Evolutionary conservation across 2,329 filamentous ascomycete genomes (phyloP).

Genomic region (Coniella lustricola): DNA sequence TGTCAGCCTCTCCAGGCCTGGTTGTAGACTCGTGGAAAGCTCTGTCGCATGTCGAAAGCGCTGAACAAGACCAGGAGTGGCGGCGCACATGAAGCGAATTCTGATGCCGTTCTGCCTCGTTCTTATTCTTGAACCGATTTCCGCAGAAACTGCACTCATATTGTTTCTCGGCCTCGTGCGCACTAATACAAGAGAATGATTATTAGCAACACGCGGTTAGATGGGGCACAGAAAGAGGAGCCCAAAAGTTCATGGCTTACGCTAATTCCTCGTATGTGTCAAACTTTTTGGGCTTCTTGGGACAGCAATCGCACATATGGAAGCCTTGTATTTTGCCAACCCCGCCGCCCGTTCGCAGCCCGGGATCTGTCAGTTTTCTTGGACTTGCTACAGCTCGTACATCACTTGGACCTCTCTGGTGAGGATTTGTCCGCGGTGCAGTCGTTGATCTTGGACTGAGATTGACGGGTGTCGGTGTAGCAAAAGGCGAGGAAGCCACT

Average conservation of each 20-base stretch:
- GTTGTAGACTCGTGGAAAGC: constrained; percentile 79
- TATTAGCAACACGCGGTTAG: too few relatives aligned
- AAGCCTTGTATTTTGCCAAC: constrained; percentile 46
- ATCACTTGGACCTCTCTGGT: constrained; percentile 40
- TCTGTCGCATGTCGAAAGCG: constrained; percentile 67
- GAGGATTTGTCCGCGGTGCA: constrained; percentile 30
- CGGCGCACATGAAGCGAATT: constrained; percentile 88
- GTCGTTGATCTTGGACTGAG: constrained; percentile 43
- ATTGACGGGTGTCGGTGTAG: constrained; percentile 39
- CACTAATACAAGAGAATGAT: constrained; percentile 40
- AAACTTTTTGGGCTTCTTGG: constrained; percentile 95
- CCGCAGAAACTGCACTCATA: constrained; percentile 89
- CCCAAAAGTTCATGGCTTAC: constrained; percentile 43
- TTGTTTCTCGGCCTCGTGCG: constrained; percentile 91
- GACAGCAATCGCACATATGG: constrained; percentile 84
- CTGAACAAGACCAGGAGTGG: constrained; percentile 95
- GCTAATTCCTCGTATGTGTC: constrained; percentile 75
- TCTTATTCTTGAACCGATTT: constrained; percentile 98
- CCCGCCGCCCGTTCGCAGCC: constrained; percentile 32
- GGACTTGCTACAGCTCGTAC: constrained; percentile 38
- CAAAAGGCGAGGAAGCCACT: constrained; percentile 39
- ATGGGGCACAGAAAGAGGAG: not conserved
- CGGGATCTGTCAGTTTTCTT: constrained; percentile 44
- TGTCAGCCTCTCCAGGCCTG: constrained; percentile 62
- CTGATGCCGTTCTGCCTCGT: constrained; percentile 92